Evolutionary conservation across 208 protist species (phyloP).

Genomic region (Porcisia deanei): DNA sequence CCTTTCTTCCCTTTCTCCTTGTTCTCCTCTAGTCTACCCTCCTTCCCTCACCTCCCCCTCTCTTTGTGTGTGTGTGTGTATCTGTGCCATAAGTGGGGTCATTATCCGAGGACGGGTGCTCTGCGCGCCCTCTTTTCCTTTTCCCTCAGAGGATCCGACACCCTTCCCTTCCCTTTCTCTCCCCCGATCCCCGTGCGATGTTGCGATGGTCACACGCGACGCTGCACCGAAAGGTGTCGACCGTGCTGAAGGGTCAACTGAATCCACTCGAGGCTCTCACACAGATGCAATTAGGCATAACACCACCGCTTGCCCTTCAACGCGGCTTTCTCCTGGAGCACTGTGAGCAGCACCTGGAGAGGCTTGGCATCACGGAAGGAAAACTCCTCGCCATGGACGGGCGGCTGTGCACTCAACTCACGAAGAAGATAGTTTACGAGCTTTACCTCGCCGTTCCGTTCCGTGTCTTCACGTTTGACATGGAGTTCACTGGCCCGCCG

Average conservation of each 20-base stretch:
- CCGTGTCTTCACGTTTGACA: slow-evolving; percentile 86
- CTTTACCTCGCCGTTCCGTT: slow-evolving; percentile 89
- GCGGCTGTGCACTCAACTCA: slow-evolving; percentile 58
- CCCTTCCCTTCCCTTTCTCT: not conserved
- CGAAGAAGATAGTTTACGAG: slow-evolving; percentile 73
- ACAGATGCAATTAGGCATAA: slow-evolving; percentile 85
- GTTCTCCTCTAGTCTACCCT: not conserved
- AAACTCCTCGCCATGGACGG: slow-evolving; percentile 86
- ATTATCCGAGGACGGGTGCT: not conserved
- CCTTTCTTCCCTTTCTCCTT: slow-evolving; percentile 1
- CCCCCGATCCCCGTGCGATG: not conserved
- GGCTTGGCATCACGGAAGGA: slow-evolving; percentile 70
- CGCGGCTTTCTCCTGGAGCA: slow-evolving; percentile 84
- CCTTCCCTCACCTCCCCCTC: not conserved
- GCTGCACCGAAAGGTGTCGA: slow-evolving; percentile 2
- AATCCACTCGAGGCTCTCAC: slow-evolving; percentile 78
- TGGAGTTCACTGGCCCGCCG: slow-evolving; percentile 88
- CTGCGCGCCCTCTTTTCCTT: not conserved
- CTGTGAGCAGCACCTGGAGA: slow-evolving; percentile 66
- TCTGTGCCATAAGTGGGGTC: not conserved
- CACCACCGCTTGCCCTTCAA: slow-evolving; percentile 61
- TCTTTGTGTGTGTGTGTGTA: not conserved
- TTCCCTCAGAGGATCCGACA: not conserved
- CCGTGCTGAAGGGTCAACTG: slow-evolving; percentile 27
- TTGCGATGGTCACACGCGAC: slow-evolving; percentile 6